These are phyloP conservation scores for Fusarium torulosum DNA, from an alignment of 2,329 filamentous ascomycete genomes.

Conservation along the genomic window DNA sequence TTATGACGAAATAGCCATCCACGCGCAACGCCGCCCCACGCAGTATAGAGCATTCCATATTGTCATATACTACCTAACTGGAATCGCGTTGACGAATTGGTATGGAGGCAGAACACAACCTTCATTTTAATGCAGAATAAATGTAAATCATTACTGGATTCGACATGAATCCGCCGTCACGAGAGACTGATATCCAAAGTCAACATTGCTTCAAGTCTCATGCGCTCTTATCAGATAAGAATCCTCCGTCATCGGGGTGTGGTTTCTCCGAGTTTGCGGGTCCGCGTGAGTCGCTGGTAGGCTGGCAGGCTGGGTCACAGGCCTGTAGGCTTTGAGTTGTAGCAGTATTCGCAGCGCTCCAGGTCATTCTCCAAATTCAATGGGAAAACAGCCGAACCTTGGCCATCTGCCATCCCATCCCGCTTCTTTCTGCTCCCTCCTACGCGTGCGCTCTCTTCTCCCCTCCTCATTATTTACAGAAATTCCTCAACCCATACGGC, in stretches of 20 bases:
- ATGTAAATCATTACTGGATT: not conserved
- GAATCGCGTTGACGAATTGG: not conserved
- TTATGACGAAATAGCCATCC: conserved; percentile 45
- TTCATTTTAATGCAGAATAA: too few species aligned
- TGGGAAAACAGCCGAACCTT: conserved; percentile 29
- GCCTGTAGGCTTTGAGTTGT: conserved; percentile 24
- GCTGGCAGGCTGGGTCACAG: not conserved
- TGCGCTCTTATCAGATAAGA: conserved; percentile 45
- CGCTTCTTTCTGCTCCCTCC: conserved; percentile 38
- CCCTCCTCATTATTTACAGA: conserved; percentile 38
- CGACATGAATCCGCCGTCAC: not conserved
- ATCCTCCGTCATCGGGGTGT: conserved; percentile 41
- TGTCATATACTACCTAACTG: not conserved
- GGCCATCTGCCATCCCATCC: conserved; percentile 33
- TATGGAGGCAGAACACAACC: not conserved
- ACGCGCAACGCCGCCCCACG: conserved; percentile 20
- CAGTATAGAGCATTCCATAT: conserved; percentile 1
- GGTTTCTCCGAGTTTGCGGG: conserved; percentile 43
- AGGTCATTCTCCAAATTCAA: conserved; percentile 45
- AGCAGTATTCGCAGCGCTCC: conserved; percentile 38
- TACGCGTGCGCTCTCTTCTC: conserved; percentile 45
- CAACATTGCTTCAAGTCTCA: conserved; percentile 7
- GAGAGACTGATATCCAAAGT: not conserved
- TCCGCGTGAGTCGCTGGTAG: conserved; percentile 21
- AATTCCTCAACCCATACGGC: conserved; percentile 31